Evolutionary conservation across 331 rosid genomes (phyloP).

Genomic region (Prunus yedoensis): DNA sequence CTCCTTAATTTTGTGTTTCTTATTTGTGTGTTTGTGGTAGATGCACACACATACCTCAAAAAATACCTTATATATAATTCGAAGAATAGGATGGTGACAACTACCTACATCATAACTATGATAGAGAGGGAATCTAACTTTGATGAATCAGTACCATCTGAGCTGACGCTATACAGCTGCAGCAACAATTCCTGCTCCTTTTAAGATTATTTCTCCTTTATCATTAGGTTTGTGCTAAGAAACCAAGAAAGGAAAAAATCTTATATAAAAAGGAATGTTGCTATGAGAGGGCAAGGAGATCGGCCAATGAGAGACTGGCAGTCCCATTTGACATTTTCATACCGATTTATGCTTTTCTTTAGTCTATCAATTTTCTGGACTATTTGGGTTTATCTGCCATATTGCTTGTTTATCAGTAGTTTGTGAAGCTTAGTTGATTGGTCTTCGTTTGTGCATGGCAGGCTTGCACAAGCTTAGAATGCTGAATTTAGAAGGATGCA

Average conservation of each 20-base stretch:
- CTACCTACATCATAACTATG: neutral
- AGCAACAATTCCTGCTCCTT: neutral
- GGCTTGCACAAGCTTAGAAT: constrained; percentile 58
- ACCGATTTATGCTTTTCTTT: neutral
- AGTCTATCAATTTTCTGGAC: neutral
- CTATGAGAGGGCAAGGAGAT: neutral
- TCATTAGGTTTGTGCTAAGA: neutral
- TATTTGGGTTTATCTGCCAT: neutral
- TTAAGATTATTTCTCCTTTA: neutral
- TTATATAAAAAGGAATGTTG: neutral
- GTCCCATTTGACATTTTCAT: neutral
- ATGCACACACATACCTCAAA: neutral
- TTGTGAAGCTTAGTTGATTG: constrained; percentile 9
- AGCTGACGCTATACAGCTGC: neutral
- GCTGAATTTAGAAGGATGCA: constrained; percentile 69
- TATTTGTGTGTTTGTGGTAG: neutral
- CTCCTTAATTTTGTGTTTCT: neutral
- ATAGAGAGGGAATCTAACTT: neutral
- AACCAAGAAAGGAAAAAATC: neutral
- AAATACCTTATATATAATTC: neutral
- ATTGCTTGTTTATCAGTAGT: constrained; percentile 13
- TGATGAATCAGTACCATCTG: neutral
- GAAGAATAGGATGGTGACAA: neutral
- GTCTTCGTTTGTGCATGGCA: constrained; percentile 31
- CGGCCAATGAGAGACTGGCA: neutral